Evolutionary conservation across 2,329 filamentous ascomycete genomes (phyloP), one percentile per base, ranked within the genome.

Genomic region (Anthostomella pinea): DNA sequence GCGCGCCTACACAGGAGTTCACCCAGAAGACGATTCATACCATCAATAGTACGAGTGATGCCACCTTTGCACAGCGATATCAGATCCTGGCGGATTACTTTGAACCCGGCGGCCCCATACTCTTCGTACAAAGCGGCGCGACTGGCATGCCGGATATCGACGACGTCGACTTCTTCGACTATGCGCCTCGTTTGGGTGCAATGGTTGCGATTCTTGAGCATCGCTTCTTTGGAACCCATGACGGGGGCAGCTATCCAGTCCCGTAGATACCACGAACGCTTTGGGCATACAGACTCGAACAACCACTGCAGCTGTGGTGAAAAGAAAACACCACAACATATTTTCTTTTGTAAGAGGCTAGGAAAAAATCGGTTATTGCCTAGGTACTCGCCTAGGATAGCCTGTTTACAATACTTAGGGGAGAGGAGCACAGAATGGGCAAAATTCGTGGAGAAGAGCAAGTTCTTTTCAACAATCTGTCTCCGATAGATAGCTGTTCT

Each of bases 181-280:
- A 50, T 23, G 47, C 47, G 11, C 35, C 41, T 10, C 35, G 41
- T 13, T 40, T 50, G 4, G 35, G 38, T 14, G 47, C 39, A 10
- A 37, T 46, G 20, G 47, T 50, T 9, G 47, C 38, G n/a, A 39
- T 45, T 16, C 45, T 50, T 21, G 47, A 50, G 24, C 47, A 50
- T 20, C 39, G 45, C 13, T 50, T 38, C 36, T 50, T 50, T n/a
- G 42, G 42, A 24, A 41, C 41, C 23, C 15, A 24, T 2, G 21
- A n/a, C 7, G 32, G 35, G 21, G 41, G 39, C 6, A 46, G 45
- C 29, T 46, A 46, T 17, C 42, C 47, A 18, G n/a, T 29, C 33
- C 30, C 19, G 42, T 35, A n/a, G 19, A 39, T n/a, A 39, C 38
- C 3, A 23, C 20, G 38, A 44, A 45, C 15, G 24, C 34, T 6